These are phyloP conservation scores for Dendrobium chrysotoxum DNA, from an alignment of 106 monocot genomes.

Conservation along the genomic window DNA sequence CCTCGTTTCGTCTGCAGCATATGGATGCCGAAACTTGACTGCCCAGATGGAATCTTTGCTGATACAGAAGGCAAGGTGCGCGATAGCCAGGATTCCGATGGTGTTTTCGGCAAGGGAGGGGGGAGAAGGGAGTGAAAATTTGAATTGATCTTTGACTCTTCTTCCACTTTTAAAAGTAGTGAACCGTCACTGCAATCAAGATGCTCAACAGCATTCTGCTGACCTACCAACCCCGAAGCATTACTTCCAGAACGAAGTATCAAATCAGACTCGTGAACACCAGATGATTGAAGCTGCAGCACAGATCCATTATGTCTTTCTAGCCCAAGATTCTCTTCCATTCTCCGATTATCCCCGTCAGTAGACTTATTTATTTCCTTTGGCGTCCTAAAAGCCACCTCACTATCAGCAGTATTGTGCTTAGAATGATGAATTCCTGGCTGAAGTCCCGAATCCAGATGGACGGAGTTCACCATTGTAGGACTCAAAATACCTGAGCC, in stretches of 20 bases:
- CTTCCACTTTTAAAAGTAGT: background rate
- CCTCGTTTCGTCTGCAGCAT: slow-evolving; percentile 26
- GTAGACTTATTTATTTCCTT: background rate
- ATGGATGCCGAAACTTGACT: slow-evolving; percentile 46
- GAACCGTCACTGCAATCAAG: slow-evolving; percentile 1
- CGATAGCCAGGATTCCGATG: slow-evolving; percentile 79
- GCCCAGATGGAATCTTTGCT: slow-evolving; percentile 26
- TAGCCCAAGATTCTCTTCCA: slow-evolving; percentile 12
- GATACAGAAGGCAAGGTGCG: slow-evolving; percentile 64
- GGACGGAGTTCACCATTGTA: slow-evolving; percentile 25
- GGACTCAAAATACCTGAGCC: slow-evolving; percentile 38
- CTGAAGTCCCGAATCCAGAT: slow-evolving; percentile 25
- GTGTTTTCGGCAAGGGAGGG: slow-evolving; percentile 54
- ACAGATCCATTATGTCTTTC: slow-evolving; percentile 15
- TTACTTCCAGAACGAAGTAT: slow-evolving; percentile 7
- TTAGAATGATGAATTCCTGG: slow-evolving; percentile 20
- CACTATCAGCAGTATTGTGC: background rate
- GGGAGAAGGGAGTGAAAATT: slow-evolving; percentile 28
- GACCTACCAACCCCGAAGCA: too few species aligned
- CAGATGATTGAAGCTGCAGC: slow-evolving; percentile 6
- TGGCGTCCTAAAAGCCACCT: background rate
- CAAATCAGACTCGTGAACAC: background rate
- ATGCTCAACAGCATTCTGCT: background rate
- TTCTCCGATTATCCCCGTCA: slow-evolving; percentile 14
- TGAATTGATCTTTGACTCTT: slow-evolving; percentile 15